Conservation (phyloP, 2,329 filamentous ascomycete species). For the Fusarium sp. region DNA sequence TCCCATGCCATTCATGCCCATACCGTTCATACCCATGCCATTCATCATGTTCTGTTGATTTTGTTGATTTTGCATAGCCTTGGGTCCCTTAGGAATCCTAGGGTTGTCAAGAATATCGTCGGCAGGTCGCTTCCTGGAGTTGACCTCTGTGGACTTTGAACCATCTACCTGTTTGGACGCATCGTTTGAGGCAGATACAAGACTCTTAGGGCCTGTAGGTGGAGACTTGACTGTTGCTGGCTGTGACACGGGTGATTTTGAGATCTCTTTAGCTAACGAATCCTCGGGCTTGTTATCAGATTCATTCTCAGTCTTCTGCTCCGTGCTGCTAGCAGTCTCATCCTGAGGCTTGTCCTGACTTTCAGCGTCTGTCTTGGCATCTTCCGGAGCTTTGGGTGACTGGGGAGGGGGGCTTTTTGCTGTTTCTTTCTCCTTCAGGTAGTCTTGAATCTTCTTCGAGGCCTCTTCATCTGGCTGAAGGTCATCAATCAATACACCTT, state of each 20-base stretch:
- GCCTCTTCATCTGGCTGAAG: conserved; percentile 84
- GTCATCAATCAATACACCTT: conserved; percentile 93
- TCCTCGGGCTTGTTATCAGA: conserved; percentile 32
- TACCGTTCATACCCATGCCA: conserved; percentile 61
- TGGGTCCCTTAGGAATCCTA: conserved; percentile 72
- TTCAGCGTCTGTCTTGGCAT: conserved; percentile 35
- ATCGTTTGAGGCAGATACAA: conserved; percentile 48
- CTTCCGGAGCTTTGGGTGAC: conserved; percentile 47
- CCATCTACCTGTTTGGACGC: conserved; percentile 51
- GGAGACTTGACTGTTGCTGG: conserved; percentile 44
- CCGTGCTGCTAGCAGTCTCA: conserved; percentile 54
- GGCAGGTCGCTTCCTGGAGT: conserved; percentile 82
- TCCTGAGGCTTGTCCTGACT: conserved; percentile 44
- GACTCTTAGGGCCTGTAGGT: conserved; percentile 46
- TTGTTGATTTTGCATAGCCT: conserved; percentile 70
- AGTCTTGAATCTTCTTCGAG: conserved; percentile 81
- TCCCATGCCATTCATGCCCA: conserved; percentile 59
- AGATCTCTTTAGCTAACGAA: conserved; percentile 47
- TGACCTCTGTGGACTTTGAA: conserved; percentile 48
- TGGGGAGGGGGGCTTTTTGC: conserved; percentile 56
- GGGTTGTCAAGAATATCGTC: conserved; percentile 76
- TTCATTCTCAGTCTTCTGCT: conserved; percentile 50
- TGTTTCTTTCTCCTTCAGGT: conserved; percentile 67
- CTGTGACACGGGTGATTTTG: conserved; percentile 50
- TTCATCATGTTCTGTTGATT: conserved; percentile 62